Percentiles rank a stretch among this genome's conserved stretches.
Conservation (phyloP, 768 basidiomycete species). For the Boletus bicolor region DNA sequence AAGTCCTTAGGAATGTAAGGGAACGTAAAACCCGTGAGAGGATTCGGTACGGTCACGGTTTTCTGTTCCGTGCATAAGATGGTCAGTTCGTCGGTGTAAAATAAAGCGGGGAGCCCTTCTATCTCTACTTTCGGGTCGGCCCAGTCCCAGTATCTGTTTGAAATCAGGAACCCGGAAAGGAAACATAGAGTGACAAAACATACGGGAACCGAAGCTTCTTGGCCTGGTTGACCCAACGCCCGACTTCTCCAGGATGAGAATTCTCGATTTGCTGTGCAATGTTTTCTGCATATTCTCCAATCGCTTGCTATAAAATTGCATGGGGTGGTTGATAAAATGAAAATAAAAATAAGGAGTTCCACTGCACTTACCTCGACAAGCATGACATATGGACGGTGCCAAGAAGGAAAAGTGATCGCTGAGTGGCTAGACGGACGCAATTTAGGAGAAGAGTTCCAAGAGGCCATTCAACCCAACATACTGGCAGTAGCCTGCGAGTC, state of each 20-base stretch:
- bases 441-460: background rate
- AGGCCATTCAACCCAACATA: constrained; percentile 3
- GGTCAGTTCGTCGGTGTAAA: constrained; percentile 13
- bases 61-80: constrained; percentile 7
- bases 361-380: constrained; percentile 21
- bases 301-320: constrained; percentile 21
- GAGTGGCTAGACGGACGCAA: constrained; percentile 13
- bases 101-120: constrained; percentile 22
- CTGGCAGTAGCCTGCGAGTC: constrained; percentile 27
- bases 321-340: background rate
- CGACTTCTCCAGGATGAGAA: constrained; percentile 14
- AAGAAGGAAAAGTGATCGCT: constrained; percentile 21
- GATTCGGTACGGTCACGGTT: constrained; percentile 13
- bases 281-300: constrained; percentile 24
- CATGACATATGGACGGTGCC: constrained; percentile 30
- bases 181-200: background rate
- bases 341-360: no score
- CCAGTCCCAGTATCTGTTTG: constrained; percentile 30
- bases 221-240: constrained; percentile 19
- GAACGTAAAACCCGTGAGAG: constrained; percentile 15
- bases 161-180: background rate
- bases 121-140: constrained; percentile 17
- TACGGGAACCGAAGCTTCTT: constrained; percentile 29
- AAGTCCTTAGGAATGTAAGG: constrained; percentile 23
- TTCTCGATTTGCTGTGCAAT: constrained; percentile 26